Base-by-base conservation (phyloP, 257 asterid genomes). In the Euphrasia confusa region DNA sequence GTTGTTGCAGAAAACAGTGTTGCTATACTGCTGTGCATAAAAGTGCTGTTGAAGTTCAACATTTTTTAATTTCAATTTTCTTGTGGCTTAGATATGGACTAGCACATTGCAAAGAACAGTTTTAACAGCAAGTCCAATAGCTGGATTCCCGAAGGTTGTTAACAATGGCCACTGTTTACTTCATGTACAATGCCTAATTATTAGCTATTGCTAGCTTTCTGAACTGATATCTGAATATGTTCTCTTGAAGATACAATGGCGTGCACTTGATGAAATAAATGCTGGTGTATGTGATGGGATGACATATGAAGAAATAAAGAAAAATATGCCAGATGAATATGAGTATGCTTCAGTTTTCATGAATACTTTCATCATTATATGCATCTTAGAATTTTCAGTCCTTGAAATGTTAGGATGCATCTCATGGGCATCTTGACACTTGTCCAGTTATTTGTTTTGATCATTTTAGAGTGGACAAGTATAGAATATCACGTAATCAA, bases 31-130 rank as follows among this genome's bases (percentile, higher is more conserved):
- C 39, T 64, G 32, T 69, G 57, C 64, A 21, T 48, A 44, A 21
- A 66, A 71, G 12, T 35, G 57, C n/a, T 44, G 63, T 48, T 63
- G 58, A 48, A 54, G 52, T 74, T 67, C 21, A n/a, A 48, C 63
- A 57, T 26, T 70, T 61, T 44, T 68, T 7, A 54, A 14, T 56
- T 68, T 17, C 59, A 62, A 65, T 71, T 77, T 65, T 62, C 66
- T 17, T 47, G n/a, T 84, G 69, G 52, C 74, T 65, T 78, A 93
- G 97, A 87, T 93, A 82, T 93, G 99, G 99, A 93, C 99, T 61
- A 93, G 99, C 86, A 93, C 99, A 15, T 65, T 93, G 88, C 99
- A 89, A 83, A 93, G 99, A 77, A 82, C 99, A 55, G 82, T 93
- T 68, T 58, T 93, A 79, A 83, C 95, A 45, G 99, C 96, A 65